A percentile compares a stretch with the other conserved stretches of the same genome.
These are phyloP conservation scores for Penicillium paxilli DNA, from an alignment of 495 filamentous ascomycete species.

Conservation along the genomic window DNA sequence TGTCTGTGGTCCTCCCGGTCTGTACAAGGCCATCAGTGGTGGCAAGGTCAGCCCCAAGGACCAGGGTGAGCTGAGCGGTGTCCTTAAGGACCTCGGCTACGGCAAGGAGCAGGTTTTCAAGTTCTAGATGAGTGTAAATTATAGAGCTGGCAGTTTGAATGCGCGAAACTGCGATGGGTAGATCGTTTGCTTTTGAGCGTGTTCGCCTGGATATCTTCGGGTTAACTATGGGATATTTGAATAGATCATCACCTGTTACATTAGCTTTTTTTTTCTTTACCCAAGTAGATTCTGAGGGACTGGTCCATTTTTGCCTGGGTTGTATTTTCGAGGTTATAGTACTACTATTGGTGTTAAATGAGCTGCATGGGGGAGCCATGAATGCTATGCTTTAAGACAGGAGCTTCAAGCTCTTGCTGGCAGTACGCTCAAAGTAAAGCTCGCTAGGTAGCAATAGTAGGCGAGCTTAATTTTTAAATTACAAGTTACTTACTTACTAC, in stretches of 20 bases:
- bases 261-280: neutral
- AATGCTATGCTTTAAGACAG: too few species aligned
- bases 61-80: slow-evolving; percentile 85
- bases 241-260: neutral
- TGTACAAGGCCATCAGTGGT: slow-evolving; percentile 94
- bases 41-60: slow-evolving; percentile 84
- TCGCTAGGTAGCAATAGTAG: too few species aligned
- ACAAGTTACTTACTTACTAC: too few species aligned
- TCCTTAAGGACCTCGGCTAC: slow-evolving; percentile 90
- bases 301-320: too few species aligned
- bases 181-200: slow-evolving; percentile 17
- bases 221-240: slow-evolving; percentile 7
- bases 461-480: too few species aligned
- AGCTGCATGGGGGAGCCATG: too few species aligned
- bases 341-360: too few species aligned
- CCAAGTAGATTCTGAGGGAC: too few species aligned
- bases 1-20: slow-evolving; percentile 81
- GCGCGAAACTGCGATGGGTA: slow-evolving; percentile 13
- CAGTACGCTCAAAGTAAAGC: too few species aligned
- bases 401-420: too few species aligned
- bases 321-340: too few species aligned
- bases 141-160: slow-evolving; percentile 5
- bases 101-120: slow-evolving; percentile 94
- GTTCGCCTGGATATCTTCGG: slow-evolving; percentile 3
- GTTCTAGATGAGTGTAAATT: slow-evolving; percentile 62